Evolutionary conservation across 768 basidiomycete species (phyloP).

Genomic region (Russula ochroleuca): DNA sequence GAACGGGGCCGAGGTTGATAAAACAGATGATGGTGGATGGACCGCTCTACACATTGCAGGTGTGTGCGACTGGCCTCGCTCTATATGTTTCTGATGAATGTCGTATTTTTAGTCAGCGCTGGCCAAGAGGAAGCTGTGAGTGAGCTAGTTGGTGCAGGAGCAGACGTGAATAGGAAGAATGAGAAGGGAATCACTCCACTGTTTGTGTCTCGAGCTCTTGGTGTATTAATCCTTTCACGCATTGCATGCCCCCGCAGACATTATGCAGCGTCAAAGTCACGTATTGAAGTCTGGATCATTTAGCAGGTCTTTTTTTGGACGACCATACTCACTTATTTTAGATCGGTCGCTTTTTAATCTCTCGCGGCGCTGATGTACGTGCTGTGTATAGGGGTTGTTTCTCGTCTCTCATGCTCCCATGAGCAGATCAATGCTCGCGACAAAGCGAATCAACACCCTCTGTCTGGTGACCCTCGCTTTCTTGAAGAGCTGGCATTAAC

Average conservation of each 20-base stretch:
- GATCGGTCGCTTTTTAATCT: slow-evolving; percentile 85
- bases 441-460: slow-evolving; percentile 85
- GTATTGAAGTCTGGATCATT: slow-evolving; percentile 56
- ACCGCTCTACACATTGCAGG: slow-evolving; percentile 77
- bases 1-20: slow-evolving; percentile 64
- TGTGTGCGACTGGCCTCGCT: slow-evolving; percentile 31
- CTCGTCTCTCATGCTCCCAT: slow-evolving; percentile 35
- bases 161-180: slow-evolving; percentile 75
- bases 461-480: slow-evolving; percentile 47
- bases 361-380: slow-evolving; percentile 88
- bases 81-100: not conserved
- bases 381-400: slow-evolving; percentile 27
- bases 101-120: slow-evolving; percentile 58
- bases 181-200: slow-evolving; percentile 80
- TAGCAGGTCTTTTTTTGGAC: not conserved
- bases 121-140: slow-evolving; percentile 71
- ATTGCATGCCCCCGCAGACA: slow-evolving; percentile 48
- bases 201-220: slow-evolving; percentile 43
- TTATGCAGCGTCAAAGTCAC: slow-evolving; percentile 90
- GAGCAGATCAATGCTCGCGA: slow-evolving; percentile 89
- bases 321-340: slow-evolving; percentile 35
- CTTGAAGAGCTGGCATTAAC: not conserved
- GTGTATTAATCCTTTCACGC: slow-evolving; percentile 12
- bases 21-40: slow-evolving; percentile 66
- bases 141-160: slow-evolving; percentile 77